Percentiles rank a stretch among this genome's conserved stretches.
phyloP scores from a whole-genome alignment of 73 alveolate genomes.

The Paramecium caudatum region DNA sequence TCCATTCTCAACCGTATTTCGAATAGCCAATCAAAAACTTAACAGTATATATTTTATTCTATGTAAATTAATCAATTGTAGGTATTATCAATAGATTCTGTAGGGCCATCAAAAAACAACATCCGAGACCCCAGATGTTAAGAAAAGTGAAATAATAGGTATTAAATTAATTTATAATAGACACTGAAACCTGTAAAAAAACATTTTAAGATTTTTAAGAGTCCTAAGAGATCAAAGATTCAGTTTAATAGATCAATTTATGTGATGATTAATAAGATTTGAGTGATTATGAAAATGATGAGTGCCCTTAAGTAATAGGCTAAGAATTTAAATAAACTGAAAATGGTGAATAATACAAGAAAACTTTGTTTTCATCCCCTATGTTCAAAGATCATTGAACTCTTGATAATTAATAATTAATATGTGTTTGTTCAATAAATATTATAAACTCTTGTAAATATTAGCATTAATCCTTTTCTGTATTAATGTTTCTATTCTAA shows the following conservation, averaged over 20 bases:
- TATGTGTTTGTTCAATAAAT: neutral
- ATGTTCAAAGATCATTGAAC: conserved; percentile 59
- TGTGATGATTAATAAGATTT: conserved; percentile 56
- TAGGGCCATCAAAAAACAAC: neutral
- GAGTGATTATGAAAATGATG: conserved; percentile 60
- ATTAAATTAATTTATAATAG: neutral
- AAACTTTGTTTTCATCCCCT: conserved; percentile 60
- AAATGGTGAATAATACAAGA: conserved; percentile 15
- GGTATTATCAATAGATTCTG: conserved; percentile 54
- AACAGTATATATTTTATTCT: conserved; percentile 12
- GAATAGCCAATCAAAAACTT: conserved; percentile 28
- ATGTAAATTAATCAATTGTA: neutral
- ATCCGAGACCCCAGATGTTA: conserved; percentile 17
- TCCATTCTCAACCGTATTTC: conserved; percentile 19
- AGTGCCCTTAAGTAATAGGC: neutral
- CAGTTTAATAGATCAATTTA: conserved; percentile 36
- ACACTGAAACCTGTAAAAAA: neutral
- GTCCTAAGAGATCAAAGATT: conserved; percentile 32
- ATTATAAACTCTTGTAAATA: too few relatives aligned
- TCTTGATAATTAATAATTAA: conserved; percentile 3
- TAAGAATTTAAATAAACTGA: neutral
- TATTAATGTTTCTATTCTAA: too few relatives aligned
- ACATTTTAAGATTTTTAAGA: neutral
- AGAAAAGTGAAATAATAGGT: conserved; percentile 2
- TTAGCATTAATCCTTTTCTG: too few relatives aligned